Evolutionary conservation across 352 stramenopile genomes (phyloP), one percentile per base, ranked within the genome.

Genomic region (Phytopythium kandeliae): DNA sequence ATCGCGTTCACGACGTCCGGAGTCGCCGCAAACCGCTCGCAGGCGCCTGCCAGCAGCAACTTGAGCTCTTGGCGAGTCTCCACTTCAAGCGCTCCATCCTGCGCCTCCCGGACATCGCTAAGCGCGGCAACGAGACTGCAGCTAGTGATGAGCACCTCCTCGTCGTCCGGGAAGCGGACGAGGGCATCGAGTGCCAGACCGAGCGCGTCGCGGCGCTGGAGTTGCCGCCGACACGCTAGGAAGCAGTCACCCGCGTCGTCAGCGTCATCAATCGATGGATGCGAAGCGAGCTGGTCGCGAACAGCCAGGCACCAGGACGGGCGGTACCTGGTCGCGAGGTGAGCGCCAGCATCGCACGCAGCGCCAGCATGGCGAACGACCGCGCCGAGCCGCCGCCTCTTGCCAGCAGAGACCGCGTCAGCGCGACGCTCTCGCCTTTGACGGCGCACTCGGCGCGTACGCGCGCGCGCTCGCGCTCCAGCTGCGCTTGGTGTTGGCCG

Each of bases 131-230:
- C 11, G 7, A 48, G 12, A 10, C 28, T 16, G 24, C 42, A 46
- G n/a, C 21, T 44, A 19, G 46, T 22, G 11, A 25, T n/a, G 19
- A 49, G 43, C 12, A 69, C 34, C 17, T 17, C 24, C 1, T 30
- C 16, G 45, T 63, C 53, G 4, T 37, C 28, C 26, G 42, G 48
- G 30, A 52, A 55, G 5, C 33, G 15, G 12, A 34, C 6, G 26
- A 63, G 26, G 6, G 50, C 25, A 21, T 57, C 54, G 5, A 61
- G 4, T 2, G 59, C 35, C 7, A 61, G 42, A 2, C 9, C 21
- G 45, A 58, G 51, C 2, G 65, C 21, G 5, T 54, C 58, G 10
- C 48, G 46, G 31, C 58, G 54, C n/a, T 48, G 38, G 2, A 67
- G 52, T 16, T 55, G 58, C 19, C 46, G 9, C 42, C 31, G n/a